phyloP scores from a whole-genome alignment of 345 rosid species.

The Dovyalis caffra region DNA sequence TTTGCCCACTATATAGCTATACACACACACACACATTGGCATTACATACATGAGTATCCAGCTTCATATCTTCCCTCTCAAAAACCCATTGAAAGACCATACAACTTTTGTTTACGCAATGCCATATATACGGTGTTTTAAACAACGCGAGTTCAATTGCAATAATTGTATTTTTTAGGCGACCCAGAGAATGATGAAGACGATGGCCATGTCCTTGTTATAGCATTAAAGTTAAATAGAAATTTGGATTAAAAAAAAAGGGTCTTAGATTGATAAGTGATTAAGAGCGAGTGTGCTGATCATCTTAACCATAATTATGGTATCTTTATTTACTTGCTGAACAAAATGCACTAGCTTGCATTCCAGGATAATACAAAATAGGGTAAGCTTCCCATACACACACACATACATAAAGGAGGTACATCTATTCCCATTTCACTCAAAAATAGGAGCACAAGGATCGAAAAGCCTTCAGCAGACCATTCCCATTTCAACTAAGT shows the following conservation, averaged over 20 bases:
- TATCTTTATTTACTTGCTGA: conserved; percentile 5
- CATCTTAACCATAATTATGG: not conserved
- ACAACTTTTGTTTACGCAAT: no score
- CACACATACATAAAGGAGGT: not conserved
- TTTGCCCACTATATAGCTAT: no score
- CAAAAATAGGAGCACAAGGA: not conserved
- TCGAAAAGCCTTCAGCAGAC: not conserved
- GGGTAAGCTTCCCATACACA: not conserved
- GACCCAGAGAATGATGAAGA: not conserved
- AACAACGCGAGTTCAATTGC: not conserved
- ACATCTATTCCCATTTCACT: not conserved
- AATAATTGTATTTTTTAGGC: not conserved
- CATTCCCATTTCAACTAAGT: not conserved
- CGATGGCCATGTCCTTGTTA: not conserved
- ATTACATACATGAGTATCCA: no score
- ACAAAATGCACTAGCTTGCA: not conserved
- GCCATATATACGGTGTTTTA: no score
- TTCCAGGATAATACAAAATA: not conserved
- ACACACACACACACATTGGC: no score
- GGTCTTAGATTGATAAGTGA: not conserved
- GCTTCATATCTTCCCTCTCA: no score
- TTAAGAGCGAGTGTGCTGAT: not conserved
- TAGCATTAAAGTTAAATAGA: not conserved
- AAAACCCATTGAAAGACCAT: no score
- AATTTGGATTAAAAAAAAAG: not conserved